Evolutionary conservation across 2,329 filamentous ascomycete species (phyloP).

Genomic region (Aspergillus sojae): DNA sequence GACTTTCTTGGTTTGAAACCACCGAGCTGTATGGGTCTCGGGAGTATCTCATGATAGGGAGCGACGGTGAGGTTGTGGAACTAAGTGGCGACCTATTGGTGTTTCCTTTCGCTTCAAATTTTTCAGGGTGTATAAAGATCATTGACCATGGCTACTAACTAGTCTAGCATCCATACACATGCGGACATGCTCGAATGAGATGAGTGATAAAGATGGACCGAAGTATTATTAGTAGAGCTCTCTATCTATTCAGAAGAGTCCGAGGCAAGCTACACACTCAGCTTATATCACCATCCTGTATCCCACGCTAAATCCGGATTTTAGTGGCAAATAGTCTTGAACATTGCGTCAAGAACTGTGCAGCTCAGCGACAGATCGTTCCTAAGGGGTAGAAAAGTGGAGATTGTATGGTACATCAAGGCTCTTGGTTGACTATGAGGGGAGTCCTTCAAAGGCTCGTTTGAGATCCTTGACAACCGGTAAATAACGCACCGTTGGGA

Average conservation of each 20-base stretch:
- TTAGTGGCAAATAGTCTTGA: not conserved
- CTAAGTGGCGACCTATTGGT: not conserved
- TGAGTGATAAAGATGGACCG: not conserved
- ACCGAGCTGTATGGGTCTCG: not conserved
- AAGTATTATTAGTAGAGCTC: not conserved
- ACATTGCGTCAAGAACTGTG: not conserved
- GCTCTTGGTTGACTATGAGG: not conserved
- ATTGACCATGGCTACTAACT: not conserved
- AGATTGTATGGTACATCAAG: not conserved
- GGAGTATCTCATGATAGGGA: not conserved
- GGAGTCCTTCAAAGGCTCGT: not conserved
- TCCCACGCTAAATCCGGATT: not conserved
- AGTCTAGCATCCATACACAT: not conserved
- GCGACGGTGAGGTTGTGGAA: not conserved
- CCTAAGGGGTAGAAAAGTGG: not conserved
- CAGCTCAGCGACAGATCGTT: not conserved
- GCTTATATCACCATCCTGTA: not conserved
- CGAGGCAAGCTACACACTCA: not conserved
- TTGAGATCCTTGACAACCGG: not conserved
- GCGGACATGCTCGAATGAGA: not conserved
- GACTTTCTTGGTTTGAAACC: not conserved
- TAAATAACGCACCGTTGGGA: slow-evolving; percentile 1
- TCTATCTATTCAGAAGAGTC: no score
- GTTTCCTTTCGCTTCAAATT: not conserved
- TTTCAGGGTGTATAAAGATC: not conserved